Evolutionary conservation across 2,329 filamentous ascomycete species (phyloP).

Genomic region (Periconia sp.): DNA sequence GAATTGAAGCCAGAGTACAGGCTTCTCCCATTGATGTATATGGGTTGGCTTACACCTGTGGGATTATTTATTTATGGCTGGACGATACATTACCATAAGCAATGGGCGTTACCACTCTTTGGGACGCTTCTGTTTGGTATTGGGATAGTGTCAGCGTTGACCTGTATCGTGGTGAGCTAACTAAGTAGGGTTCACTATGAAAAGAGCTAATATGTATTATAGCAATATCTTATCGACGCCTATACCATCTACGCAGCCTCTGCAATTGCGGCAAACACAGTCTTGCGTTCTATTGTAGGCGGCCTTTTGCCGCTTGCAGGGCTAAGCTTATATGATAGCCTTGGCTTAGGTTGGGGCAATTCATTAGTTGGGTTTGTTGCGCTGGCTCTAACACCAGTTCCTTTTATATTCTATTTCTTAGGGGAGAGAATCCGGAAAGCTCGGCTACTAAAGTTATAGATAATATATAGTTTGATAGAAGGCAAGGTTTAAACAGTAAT

Average conservation of each 20-base stretch:
- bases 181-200: constrained; percentile 63
- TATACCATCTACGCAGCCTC: constrained; percentile 57
- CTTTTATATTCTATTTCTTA: constrained; percentile 52
- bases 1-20: constrained; percentile 50
- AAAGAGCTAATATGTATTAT: constrained; percentile 54
- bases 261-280: constrained; percentile 68
- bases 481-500: too few relatives aligned
- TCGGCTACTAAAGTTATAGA: too few relatives aligned
- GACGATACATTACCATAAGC: constrained; percentile 60
- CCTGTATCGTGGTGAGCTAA: too few relatives aligned
- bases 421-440: constrained; percentile 54
- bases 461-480: too few relatives aligned
- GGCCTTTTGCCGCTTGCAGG: constrained; percentile 65
- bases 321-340: constrained; percentile 62
- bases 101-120: too few relatives aligned
- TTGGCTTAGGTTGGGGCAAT: constrained; percentile 68
- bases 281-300: constrained; percentile 62
- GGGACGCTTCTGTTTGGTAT: too few relatives aligned
- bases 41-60: constrained; percentile 44
- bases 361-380: constrained; percentile 61
- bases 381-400: constrained; percentile 53
- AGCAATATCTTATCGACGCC: constrained; percentile 69
- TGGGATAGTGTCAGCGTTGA: too few relatives aligned
- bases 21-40: constrained; percentile 44
- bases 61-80: constrained; percentile 62